A percentile compares a stretch with the other conserved stretches of the same genome.
These are phyloP conservation scores for Phyllosticta capitalensis DNA, from an alignment of 2,329 filamentous ascomycete genomes.

Conservation along the genomic window DNA sequence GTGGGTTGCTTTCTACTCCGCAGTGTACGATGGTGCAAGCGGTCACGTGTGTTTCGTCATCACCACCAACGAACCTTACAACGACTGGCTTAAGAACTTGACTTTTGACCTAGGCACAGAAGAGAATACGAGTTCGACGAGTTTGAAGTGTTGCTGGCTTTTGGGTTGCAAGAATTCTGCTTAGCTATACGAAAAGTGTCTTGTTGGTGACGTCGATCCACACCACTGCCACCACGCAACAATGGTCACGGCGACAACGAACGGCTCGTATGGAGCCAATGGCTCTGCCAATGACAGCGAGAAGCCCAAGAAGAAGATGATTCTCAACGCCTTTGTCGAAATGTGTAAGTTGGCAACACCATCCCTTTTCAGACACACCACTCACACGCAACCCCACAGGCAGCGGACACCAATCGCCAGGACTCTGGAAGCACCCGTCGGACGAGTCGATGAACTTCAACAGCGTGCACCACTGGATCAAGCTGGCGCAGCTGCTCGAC, in stretches of 20 bases:
- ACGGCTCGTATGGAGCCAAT: conserved; percentile 1
- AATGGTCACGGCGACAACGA: conserved; percentile 1
- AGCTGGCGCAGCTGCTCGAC: conserved; percentile 30
- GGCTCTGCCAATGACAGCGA: conserved; percentile 3
- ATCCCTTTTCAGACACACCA: not conserved
- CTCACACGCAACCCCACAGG: not conserved
- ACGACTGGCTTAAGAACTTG: not conserved
- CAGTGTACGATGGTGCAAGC: not conserved
- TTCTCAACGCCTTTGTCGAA: conserved; percentile 36
- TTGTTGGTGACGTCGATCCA: too few relatives aligned
- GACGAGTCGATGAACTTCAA: conserved; percentile 44
- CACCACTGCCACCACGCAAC: not conserved
- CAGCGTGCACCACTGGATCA: conserved; percentile 27
- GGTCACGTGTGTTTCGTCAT: not conserved
- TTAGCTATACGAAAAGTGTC: too few relatives aligned
- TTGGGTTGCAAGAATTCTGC: not conserved
- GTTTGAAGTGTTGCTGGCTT: too few relatives aligned
- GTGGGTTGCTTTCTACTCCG: not conserved
- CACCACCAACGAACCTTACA: not conserved
- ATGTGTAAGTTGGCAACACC: conserved; percentile 13
- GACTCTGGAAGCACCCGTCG: conserved; percentile 52
- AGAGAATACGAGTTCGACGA: not conserved
- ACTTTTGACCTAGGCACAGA: not conserved
- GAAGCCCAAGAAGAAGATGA: conserved; percentile 26
- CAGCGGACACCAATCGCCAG: conserved; percentile 33